phyloP scores from a whole-genome alignment of 192 early-diverging fungal genomes.

The Lobulomyces angularis region DNA sequence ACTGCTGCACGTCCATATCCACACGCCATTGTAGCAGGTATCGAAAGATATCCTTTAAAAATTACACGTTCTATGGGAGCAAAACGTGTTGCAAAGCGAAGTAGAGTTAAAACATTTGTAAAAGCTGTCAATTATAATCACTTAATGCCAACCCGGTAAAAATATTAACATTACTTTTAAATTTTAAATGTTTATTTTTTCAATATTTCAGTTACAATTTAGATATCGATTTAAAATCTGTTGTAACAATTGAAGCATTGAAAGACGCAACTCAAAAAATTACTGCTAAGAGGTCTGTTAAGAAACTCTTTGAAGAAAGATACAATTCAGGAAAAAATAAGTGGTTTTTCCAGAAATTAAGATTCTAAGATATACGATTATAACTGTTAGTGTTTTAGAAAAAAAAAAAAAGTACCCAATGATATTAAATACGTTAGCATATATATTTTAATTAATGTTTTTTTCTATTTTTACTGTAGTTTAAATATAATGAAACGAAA shows the following conservation, averaged over 20 bases:
- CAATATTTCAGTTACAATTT: conserved; percentile 65
- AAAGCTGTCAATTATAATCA: conserved; percentile 99
- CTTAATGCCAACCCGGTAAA: conserved; percentile 96
- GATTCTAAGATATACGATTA: no score
- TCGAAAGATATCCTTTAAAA: conserved; percentile 95
- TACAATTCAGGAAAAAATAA: conserved; percentile 98
- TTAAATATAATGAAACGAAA: no score
- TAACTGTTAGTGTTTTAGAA: no score
- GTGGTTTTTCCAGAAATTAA: conserved; percentile 99
- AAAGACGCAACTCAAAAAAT: conserved; percentile 88
- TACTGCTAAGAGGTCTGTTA: conserved; percentile 85
- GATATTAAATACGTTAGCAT: no score
- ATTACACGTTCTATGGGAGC: conserved; percentile 90
- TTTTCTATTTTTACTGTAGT: no score
- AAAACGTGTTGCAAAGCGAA: conserved; percentile 92
- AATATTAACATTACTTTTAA: conserved; percentile 5
- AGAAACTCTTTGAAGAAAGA: conserved; percentile 92
- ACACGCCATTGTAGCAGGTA: conserved; percentile 95
- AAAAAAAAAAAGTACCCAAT: no score
- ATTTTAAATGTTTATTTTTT: conserved; percentile 12
- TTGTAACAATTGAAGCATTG: conserved; percentile 75
- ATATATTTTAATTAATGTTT: no score
- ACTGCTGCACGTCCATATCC: conserved; percentile 92
- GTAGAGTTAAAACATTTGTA: conserved; percentile 98
- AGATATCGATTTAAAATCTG: conserved; percentile 88